Evolutionary conservation across 1,284 basidiomycete species (phyloP), one percentile per base, ranked within the genome.

Genomic region (Microbotryum violaceum): DNA sequence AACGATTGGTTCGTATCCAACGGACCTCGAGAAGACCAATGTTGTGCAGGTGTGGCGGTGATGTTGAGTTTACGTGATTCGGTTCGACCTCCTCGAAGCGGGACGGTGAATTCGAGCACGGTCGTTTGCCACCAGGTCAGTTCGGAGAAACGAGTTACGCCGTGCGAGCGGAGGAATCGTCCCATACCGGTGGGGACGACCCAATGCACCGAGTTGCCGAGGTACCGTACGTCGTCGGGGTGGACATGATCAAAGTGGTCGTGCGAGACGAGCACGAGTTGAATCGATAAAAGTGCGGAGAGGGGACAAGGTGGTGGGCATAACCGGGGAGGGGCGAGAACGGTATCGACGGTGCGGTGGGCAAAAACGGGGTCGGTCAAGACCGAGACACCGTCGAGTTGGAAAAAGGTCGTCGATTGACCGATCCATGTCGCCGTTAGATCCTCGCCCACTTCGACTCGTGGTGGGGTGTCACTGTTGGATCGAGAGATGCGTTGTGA

Each of bases 341-440:
- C 31, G 21, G 50, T 52, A 23, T 65, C 61, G 31, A 68, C 37
- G 12, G 66, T 62, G 45, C 57, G 42, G 25, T 49, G 48, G 18
- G 54, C 54, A 45, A 80, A 76, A 12, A 79, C 77, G 1, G 79
- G 79, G 63, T 80, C 79, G 46, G 79, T 80, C 21, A 80, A 70
- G 52, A 80, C 77, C 20, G 74, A 74, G 14, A 79, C 71, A 20
- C 77, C 77, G 53, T 78, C 75, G 47, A 80, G 70, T 42, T 79
- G 79, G 18, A 80, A 75, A 51, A 78, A 76, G 23, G 75, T 69
- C 2, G 77, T 77, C 2, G 77, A 78, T 66, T 78, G 77, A 25
- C 77, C 77, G 52, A 77, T 73, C 76, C 66, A 68, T 12, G 63
- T 65, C 16, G 56, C 58, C 29, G 63, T 65, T 25, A 63, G 16